Evolutionary conservation across 768 basidiomycete genomes (phyloP).

Genomic region (Naganishia vaughanmartiniae): DNA sequence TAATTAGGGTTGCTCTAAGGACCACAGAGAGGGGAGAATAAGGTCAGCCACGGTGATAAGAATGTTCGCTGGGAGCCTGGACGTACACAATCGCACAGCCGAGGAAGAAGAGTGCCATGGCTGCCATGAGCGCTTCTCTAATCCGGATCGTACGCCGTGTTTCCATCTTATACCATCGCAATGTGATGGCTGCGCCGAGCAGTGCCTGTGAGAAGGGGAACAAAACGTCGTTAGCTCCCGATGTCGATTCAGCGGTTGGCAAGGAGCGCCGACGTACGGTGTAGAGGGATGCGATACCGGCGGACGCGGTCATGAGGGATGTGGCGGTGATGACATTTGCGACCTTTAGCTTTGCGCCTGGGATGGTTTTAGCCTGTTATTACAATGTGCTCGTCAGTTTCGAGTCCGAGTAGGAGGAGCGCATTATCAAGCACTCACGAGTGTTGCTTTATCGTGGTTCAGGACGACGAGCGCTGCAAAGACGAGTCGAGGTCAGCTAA

Average conservation of each 20-base stretch:
- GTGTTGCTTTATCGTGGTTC: slow-evolving; percentile 19
- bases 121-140: slow-evolving; percentile 18
- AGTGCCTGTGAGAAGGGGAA: not conserved
- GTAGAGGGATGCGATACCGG: slow-evolving; percentile 28
- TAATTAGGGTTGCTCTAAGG: slow-evolving; percentile 22
- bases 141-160: slow-evolving; percentile 25
- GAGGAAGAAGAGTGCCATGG: slow-evolving; percentile 20
- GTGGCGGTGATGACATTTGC: slow-evolving; percentile 25
- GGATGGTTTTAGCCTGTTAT: slow-evolving; percentile 19
- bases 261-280: slow-evolving; percentile 16
- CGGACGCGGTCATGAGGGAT: slow-evolving; percentile 16
- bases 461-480: slow-evolving; percentile 21
- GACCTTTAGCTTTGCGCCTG: slow-evolving; percentile 21
- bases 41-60: not conserved
- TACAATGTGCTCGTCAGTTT: not conserved
- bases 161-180: slow-evolving; percentile 28
- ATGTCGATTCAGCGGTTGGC: not conserved
- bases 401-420: too few species aligned
- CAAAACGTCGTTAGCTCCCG: not conserved
- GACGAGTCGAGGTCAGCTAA: not conserved
- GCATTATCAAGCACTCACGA: slow-evolving; percentile 9
- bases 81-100: slow-evolving; percentile 26
- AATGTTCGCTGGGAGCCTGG: too few species aligned
- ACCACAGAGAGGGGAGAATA: not conserved
- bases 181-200: slow-evolving; percentile 10